Base-by-base conservation (phyloP, 2,329 filamentous ascomycete species). In the Ophiosphaerella korrae region DNA sequence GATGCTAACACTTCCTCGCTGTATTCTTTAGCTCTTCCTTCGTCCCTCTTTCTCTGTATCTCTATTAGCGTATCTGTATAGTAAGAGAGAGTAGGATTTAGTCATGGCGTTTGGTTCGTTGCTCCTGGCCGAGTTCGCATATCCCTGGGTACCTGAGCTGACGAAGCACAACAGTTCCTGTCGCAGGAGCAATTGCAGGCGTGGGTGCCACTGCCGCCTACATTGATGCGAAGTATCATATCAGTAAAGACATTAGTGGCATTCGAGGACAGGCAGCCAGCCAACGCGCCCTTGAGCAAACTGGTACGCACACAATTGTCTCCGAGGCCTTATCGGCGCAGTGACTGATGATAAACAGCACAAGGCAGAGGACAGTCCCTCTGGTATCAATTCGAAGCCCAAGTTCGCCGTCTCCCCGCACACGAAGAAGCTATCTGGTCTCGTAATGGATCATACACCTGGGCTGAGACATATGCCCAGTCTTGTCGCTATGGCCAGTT, bases 211-310 rank as follows among this genome's bases (percentile, higher is more conserved):
- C 76, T 11, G 80, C 82, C 35, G 79, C 80, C 12, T 89, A 90
- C 60, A 74, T 89, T 38, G 83, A 92, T 64, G 89, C 84, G 46
- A 90, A 88, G 75, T 86, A 82, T 61, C 84, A 88, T 66, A 67
- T 92, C 42, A 69, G 74, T 36, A 84, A 88, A 63, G 89, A 92
- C 67, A 56, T 88, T 13, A 60, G 66, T 0, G 61, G 63, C 6
- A 69, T 88, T n/a, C 66, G 75, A 11, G 72, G 73, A 9, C 52
- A 75, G n/a, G 76, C 73, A 32, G 72, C 68, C 29, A 73, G 75
- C 8, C 72, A 75, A 44, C 78, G 80, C 44, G 71, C 76, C 2
- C 79, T 80, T 46, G 70, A 72, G 4, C 76, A 78, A 69, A 80
- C 80, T 33, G 66, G 84, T 85, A 72, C 54, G 71, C 50, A 34